These are phyloP conservation scores for Pestalotiopsis sp. DNA, from an alignment of 2,329 filamentous ascomycete genomes.

Conservation along the genomic window DNA sequence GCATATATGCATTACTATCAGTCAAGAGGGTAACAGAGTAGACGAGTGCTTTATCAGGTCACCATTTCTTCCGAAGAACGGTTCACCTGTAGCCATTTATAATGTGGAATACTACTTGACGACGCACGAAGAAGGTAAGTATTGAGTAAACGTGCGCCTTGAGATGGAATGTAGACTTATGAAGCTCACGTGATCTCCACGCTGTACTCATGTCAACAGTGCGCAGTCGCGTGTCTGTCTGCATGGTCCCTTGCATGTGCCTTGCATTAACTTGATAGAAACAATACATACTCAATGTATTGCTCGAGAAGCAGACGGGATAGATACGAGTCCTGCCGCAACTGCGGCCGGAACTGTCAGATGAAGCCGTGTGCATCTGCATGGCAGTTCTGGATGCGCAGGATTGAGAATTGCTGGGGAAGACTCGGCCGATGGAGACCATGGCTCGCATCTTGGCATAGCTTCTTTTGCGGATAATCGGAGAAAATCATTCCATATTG, in stretches of 20 bases:
- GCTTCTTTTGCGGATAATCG: no score
- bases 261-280: background rate
- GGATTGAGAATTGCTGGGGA: background rate
- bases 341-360: background rate
- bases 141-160: no score
- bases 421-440: background rate
- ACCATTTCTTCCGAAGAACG: no score
- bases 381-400: background rate
- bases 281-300: background rate
- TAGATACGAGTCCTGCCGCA: background rate
- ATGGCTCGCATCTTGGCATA: background rate
- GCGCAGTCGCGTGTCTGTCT: background rate
- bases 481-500: no score
- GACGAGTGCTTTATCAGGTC: no score
- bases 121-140: no score
- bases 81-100: no score
- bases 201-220: background rate
- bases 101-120: no score
- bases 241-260: background rate
- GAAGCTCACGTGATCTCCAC: background rate
- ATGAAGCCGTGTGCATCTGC: background rate
- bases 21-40: no score
- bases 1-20: no score
- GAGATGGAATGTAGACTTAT: no score
- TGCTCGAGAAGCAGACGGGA: background rate